Conservation (phyloP, 306 rosid species). For the Argentina anserina region DNA sequence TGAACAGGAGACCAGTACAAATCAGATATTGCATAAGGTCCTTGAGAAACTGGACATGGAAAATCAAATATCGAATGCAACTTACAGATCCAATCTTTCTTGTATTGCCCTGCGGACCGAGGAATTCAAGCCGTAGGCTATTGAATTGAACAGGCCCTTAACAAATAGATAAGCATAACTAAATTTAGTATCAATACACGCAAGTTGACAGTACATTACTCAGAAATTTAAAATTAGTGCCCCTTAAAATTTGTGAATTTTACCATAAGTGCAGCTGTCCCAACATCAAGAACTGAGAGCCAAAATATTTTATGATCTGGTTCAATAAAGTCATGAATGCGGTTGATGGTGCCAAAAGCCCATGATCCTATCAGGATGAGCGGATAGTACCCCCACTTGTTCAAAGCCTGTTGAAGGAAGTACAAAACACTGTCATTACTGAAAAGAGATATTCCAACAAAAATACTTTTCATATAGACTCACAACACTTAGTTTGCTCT, state of each 20-base stretch:
- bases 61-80: not conserved
- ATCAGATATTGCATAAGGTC: not conserved
- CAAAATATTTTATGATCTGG: slow-evolving; percentile 87
- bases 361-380: slow-evolving; percentile 92
- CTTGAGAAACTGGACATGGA: not conserved
- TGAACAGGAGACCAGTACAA: not conserved
- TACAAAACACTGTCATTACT: not conserved
- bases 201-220: not conserved
- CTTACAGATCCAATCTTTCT: slow-evolving; percentile 88
- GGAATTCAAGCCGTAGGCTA: slow-evolving; percentile 95
- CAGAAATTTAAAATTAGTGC: too few relatives aligned
- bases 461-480: not conserved
- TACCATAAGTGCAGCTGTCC: slow-evolving; percentile 93
- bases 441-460: not conserved
- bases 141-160: slow-evolving; percentile 96
- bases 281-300: slow-evolving; percentile 93
- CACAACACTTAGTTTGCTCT: not conserved
- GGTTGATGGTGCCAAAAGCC: slow-evolving; percentile 92
- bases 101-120: slow-evolving; percentile 87
- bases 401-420: slow-evolving; percentile 59
- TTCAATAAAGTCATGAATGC: slow-evolving; percentile 86
- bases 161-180: slow-evolving; percentile 13
- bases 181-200: not conserved
- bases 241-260: slow-evolving; percentile 12
- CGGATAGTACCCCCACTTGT: slow-evolving; percentile 96